A percentile compares a stretch with the other conserved stretches of the same genome.
Conservation (phyloP, 1,284 basidiomycete species). For the Meira miltonrushii region DNA sequence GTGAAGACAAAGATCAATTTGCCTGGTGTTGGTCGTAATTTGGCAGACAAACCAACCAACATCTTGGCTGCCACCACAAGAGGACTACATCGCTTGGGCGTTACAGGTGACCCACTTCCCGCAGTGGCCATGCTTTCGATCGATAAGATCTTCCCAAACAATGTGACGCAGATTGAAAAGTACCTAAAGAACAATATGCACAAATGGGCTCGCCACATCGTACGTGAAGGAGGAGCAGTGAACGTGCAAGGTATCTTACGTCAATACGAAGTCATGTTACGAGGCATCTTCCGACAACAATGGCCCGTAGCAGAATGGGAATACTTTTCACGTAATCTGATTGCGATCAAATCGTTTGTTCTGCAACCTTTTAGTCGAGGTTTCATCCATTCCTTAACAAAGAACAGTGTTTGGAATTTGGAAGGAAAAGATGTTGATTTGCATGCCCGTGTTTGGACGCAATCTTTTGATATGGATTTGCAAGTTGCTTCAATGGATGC, state of each 20-base stretch:
- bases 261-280: conserved; percentile 27
- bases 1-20: conserved; percentile 49
- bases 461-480: neutral
- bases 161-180: conserved; percentile 39
- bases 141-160: conserved; percentile 1
- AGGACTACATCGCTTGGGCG: neutral
- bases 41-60: conserved; percentile 56
- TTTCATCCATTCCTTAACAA: neutral
- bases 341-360: neutral
- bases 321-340: neutral
- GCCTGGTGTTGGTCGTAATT: conserved; percentile 59
- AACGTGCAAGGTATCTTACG: conserved; percentile 20
- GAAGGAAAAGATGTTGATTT: conserved; percentile 2
- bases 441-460: neutral
- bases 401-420: neutral
- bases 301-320: conserved; percentile 29
- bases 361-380: conserved; percentile 4
- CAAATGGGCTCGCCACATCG: conserved; percentile 28
- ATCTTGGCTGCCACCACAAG: conserved; percentile 12
- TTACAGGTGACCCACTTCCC: conserved; percentile 3
- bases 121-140: conserved; percentile 3
- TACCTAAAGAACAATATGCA: conserved; percentile 33
- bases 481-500: neutral
- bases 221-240: conserved; percentile 29
- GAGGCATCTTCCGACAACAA: conserved; percentile 27